Conservation (phyloP, 2,329 filamentous ascomycete species). For the Pyricularia pennisetigena region DNA sequence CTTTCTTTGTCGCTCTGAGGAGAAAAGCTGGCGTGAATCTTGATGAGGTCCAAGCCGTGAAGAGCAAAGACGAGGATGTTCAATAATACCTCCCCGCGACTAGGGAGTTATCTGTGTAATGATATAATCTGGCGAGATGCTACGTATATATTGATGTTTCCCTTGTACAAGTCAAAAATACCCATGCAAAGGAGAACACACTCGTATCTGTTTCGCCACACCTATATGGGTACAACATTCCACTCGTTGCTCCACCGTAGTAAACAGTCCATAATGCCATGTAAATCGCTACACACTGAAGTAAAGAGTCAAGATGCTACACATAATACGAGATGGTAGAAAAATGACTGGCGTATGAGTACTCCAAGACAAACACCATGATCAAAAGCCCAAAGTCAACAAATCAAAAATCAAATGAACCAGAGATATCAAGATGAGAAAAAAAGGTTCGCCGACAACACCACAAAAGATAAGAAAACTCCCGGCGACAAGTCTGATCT, state of each 20-base stretch:
- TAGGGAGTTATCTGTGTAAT: background rate
- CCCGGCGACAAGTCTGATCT: background rate
- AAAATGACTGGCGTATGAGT: background rate
- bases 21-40: conserved; percentile 42
- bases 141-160: background rate
- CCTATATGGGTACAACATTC: background rate
- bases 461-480: background rate
- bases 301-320: background rate
- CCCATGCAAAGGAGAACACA: background rate
- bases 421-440: background rate
- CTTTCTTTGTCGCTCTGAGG: conserved; percentile 72
- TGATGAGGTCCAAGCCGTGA: conserved; percentile 10
- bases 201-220: background rate
- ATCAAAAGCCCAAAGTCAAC: background rate
- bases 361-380: background rate
- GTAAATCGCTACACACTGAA: background rate
- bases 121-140: background rate
- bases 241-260: background rate
- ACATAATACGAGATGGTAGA: background rate
- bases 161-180: background rate
- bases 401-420: background rate
- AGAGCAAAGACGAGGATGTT: background rate
- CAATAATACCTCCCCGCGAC: background rate
- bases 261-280: background rate
- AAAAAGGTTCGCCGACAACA: background rate